Evolutionary conservation across 1,284 basidiomycete genomes (phyloP), one percentile per base, ranked within the genome.

Genomic region (Microbotryum scabiosae): DNA sequence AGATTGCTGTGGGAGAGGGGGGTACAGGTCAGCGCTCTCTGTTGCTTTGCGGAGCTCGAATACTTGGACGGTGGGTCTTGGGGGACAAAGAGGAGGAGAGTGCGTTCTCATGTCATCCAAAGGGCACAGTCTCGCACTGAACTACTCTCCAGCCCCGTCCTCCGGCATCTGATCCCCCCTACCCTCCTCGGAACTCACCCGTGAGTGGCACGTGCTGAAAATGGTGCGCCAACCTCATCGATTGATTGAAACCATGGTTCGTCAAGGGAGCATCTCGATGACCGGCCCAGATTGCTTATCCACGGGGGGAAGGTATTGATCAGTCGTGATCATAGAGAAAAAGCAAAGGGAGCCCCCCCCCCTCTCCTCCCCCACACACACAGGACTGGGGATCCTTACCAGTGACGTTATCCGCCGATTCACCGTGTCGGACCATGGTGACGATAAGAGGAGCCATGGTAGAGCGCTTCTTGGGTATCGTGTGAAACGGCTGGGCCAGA

Each of bases 1-100:
- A 84, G 62, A 97, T 86, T 21, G 81, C 81, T 67, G 54, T 5
- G 5, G 2, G 1, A 10, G 8, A 2, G 12, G 4, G 5, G 12
- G 28, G 30, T 30, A 1, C 5, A 49, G 3, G 47, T 26, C 21
- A 23, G 47, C 47, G 5, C 47, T 23, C 16, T 23, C 36, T 1
- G 36, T 41, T 18, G 36, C 12, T 12, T 41, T 41, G 30, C 36
- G 36, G 5, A 18, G 9, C 36, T 41, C 16, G 36, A 18, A 3
- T 30, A 41, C 36, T 41, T 41, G 16, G 49, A 12, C 0, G 43
- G 26, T 6, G 5, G 30, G 30, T 32, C 10, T 32, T 10, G 10
- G 30, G 51, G 51, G n/a, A n/a, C n/a, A n/a, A n/a, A 36, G 36
- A 21, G 21, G n/a, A 25, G 51, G 51, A 44, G 5, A 32, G 6